Evolutionary conservation across 768 basidiomycete genomes (phyloP).

Genomic region (Leccinum barrowsii): DNA sequence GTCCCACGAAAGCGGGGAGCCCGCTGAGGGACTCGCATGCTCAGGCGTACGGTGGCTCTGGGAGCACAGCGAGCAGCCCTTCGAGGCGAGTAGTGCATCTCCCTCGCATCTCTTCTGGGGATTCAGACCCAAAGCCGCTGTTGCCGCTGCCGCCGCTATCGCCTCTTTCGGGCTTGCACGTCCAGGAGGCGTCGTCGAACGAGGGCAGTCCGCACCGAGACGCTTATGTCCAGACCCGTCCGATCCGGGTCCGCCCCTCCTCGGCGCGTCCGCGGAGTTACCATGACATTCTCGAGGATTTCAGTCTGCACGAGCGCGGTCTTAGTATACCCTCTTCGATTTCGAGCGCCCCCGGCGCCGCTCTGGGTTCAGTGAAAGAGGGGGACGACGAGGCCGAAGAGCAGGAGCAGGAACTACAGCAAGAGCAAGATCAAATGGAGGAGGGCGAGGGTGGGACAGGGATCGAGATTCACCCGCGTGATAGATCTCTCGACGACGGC

Average conservation of each 20-base stretch:
- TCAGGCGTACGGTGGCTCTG: constrained; percentile 4
- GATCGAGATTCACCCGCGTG: constrained; percentile 1
- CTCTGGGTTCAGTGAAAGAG: constrained; percentile 22
- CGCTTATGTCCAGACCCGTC: constrained; percentile 7
- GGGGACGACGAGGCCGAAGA: constrained; percentile 14
- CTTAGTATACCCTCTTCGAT: constrained; percentile 30
- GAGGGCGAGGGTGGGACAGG: background rate
- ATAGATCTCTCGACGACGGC: background rate
- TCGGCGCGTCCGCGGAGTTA: constrained; percentile 56
- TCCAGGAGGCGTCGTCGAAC: background rate
- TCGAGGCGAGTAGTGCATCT: constrained; percentile 19
- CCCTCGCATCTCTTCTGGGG: constrained; percentile 19
- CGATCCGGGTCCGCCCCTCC: constrained; percentile 32
- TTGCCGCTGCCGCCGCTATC: constrained; percentile 2
- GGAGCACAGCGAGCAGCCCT: constrained; percentile 21
- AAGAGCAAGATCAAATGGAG: background rate
- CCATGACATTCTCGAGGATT: constrained; percentile 64
- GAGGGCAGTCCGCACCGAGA: background rate
- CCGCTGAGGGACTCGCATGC: constrained; percentile 15
- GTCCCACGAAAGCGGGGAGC: constrained; percentile 19
- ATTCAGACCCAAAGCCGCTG: constrained; percentile 4
- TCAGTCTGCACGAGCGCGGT: constrained; percentile 38
- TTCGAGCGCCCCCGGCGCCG: constrained; percentile 24
- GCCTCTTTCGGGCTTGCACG: background rate
- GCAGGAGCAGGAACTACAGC: background rate